These are phyloP conservation scores for Sugiyamaella mastotermitis DNA, from an alignment of 805 yeast species.

Conservation along the genomic window DNA sequence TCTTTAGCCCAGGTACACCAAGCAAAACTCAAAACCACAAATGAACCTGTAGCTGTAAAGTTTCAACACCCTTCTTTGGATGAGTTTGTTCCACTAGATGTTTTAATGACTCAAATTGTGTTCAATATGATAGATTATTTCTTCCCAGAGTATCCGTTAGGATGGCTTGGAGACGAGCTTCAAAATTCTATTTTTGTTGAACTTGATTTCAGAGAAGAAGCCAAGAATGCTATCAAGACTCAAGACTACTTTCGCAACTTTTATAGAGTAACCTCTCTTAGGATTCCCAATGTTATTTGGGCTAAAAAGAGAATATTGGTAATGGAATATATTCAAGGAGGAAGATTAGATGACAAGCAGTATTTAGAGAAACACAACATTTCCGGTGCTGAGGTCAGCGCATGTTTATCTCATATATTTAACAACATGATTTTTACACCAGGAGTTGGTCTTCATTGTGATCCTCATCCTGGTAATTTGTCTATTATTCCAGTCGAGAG, in stretches of 20 bases:
- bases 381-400: constrained; percentile 69
- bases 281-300: constrained; percentile 66
- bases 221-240: constrained; percentile 70
- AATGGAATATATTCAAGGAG: constrained; percentile 83
- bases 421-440: constrained; percentile 95
- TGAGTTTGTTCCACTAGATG: constrained; percentile 87
- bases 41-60: constrained; percentile 83
- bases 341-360: constrained; percentile 69
- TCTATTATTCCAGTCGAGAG: constrained; percentile 58
- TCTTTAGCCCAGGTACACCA: constrained; percentile 93
- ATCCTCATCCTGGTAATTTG: constrained; percentile 96
- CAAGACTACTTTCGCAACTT: constrained; percentile 55
- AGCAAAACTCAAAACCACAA: constrained; percentile 54
- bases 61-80: constrained; percentile 86
- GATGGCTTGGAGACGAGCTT: constrained; percentile 94
- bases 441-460: constrained; percentile 88
- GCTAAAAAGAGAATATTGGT: constrained; percentile 68
- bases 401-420: constrained; percentile 84
- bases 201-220: constrained; percentile 82
- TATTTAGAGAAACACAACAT: constrained; percentile 60
- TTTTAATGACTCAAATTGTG: constrained; percentile 68
- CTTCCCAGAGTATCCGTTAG: constrained; percentile 89
- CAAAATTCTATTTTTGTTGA: constrained; percentile 85
- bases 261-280: constrained; percentile 60
- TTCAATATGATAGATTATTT: constrained; percentile 66